Percentiles rank a stretch among this genome's conserved stretches.
These are phyloP conservation scores for Phyllachora maydis DNA, from an alignment of 2,329 filamentous ascomycete species.

Conservation along the genomic window DNA sequence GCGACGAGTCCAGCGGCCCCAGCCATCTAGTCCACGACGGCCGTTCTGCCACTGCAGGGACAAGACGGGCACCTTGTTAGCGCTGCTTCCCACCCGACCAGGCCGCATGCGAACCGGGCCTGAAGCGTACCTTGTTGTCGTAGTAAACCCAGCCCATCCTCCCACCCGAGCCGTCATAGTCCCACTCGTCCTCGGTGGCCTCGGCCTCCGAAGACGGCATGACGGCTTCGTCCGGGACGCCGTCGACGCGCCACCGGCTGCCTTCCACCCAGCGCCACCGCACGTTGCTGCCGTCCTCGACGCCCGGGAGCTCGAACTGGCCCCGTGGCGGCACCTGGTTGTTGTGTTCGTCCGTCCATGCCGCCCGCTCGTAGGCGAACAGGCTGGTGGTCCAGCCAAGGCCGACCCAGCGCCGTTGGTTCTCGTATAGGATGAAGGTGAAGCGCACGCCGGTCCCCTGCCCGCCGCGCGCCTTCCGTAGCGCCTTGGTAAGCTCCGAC, in stretches of 20 bases:
- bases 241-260: constrained; percentile 74
- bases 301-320: constrained; percentile 39
- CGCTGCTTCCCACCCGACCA: neutral
- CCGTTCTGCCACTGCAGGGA: constrained; percentile 70
- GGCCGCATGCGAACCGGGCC: neutral
- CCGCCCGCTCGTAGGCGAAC: constrained; percentile 71
- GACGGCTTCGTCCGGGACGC: constrained; percentile 32
- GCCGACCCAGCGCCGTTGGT: constrained; percentile 86
- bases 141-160: constrained; percentile 89
- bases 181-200: constrained; percentile 17
- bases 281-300: constrained; percentile 36
- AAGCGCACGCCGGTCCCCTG: constrained; percentile 71
- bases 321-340: constrained; percentile 61
- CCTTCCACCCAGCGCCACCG: constrained; percentile 62
- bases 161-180: constrained; percentile 37
- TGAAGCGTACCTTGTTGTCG: constrained; percentile 63
- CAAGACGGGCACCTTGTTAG: constrained; percentile 3
- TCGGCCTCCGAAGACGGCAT: too few species aligned
- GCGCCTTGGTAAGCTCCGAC: constrained; percentile 24
- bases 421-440: constrained; percentile 92
- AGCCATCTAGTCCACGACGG: constrained; percentile 67
- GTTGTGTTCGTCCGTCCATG: constrained; percentile 93
- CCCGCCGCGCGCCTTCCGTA: constrained; percentile 16
- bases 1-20: constrained; percentile 82
- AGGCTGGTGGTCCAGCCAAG: constrained; percentile 87